Base-by-base conservation (phyloP, 805 yeast species). In the Candida xiaguanensis region DNA sequence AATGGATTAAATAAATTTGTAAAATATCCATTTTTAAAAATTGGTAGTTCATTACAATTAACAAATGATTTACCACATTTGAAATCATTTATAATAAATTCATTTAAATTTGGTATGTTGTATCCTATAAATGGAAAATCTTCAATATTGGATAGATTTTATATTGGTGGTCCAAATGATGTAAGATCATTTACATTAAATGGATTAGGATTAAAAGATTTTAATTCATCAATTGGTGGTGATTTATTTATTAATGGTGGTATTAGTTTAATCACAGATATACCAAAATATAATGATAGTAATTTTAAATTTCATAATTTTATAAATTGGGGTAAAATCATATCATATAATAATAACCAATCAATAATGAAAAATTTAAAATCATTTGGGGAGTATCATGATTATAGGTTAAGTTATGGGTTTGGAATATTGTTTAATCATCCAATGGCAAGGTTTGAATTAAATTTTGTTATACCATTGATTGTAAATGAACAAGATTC, bases 151-250 rank as follows among this genome's bases (percentile, higher is more conserved):
- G 82, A 77, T 52, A 58, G 78, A 33, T 77, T 75, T 41, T 74
- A 68, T 48, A 58, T 70, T 3, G 82, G 82, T n/a, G 82, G 82
- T 2, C 75, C 82, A 9, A 77, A 76, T 46, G 82, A 77, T 44
- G 67, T 77, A 7, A 61, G 82, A 31, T 72, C 80, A 1, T 77
- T 75, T 47, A 53, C 59, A 8, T 50, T 75, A 42, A 70, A 76
- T 31, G 80, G 81, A 1, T 47, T 77, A 31, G 82, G 82, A 0
- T 82, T 82, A 2, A 77, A 75, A 46, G 67, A 68, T 36, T 65
- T 62, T 58, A 70, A 69, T 22, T 56, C 74, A 20, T 63, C 77
- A 2, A 52, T 74, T 27, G 82, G 82, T 5, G 82, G 81, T 11
- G 78, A 76, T 48, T 49, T 67, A 4, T 76, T 70, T 43, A 51